phyloP scores from a whole-genome alignment of 495 filamentous ascomycete genomes.

The Daldinia childiae region DNA sequence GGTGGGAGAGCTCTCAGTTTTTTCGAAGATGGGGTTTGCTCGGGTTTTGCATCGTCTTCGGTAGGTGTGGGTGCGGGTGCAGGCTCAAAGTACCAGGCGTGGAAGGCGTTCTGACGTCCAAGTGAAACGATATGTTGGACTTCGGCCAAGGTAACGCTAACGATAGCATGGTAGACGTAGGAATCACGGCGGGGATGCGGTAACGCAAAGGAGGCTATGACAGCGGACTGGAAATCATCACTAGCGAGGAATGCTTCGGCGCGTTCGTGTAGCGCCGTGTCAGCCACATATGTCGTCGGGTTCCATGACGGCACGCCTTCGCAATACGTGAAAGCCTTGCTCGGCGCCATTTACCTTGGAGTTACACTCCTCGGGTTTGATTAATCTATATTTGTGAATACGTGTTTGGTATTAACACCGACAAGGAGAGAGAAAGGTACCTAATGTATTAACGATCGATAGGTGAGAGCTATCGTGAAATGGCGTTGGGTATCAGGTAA shows the following conservation, averaged over 20 bases:
- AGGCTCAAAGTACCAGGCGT: slow-evolving; percentile 55
- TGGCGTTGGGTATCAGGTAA: neutral
- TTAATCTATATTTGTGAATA: neutral
- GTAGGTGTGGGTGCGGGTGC: slow-evolving; percentile 29
- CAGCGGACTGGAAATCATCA: slow-evolving; percentile 60
- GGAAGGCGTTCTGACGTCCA: slow-evolving; percentile 55
- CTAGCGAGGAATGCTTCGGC: slow-evolving; percentile 46
- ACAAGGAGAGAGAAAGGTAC: too few relatives aligned
- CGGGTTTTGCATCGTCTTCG: slow-evolving; percentile 38
- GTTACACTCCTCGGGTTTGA: neutral
- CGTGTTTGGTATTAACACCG: too few relatives aligned
- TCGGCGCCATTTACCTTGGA: slow-evolving; percentile 24
- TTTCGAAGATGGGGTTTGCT: neutral
- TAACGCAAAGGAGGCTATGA: slow-evolving; percentile 62
- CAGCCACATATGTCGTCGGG: slow-evolving; percentile 38
- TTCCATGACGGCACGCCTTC: slow-evolving; percentile 43
- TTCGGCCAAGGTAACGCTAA: slow-evolving; percentile 59
- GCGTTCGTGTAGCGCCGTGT: slow-evolving; percentile 36
- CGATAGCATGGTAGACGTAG: slow-evolving; percentile 68
- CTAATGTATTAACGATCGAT: too few relatives aligned
- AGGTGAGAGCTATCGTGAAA: neutral
- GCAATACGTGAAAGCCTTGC: slow-evolving; percentile 38
- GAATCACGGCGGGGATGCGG: slow-evolving; percentile 50
- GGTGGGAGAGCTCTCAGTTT: slow-evolving; percentile 49
- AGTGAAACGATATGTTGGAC: slow-evolving; percentile 61